These are phyloP conservation scores for Plicaturopsis crispa DNA, from an alignment of 768 basidiomycete species.

Conservation along the genomic window DNA sequence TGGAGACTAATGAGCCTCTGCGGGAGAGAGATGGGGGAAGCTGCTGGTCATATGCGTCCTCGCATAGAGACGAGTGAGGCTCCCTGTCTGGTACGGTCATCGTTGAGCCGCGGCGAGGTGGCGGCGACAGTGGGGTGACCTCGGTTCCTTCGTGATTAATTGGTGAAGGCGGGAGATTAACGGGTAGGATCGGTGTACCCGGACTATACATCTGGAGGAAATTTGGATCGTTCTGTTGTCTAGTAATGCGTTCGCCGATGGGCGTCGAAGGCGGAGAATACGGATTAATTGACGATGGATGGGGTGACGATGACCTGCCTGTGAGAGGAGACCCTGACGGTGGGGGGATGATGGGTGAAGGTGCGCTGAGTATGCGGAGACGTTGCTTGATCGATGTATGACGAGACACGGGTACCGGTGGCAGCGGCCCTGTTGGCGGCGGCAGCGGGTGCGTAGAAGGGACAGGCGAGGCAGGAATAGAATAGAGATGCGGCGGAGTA, in stretches of 20 bases:
- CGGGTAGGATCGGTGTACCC: slow-evolving; percentile 14
- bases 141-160: slow-evolving; percentile 21
- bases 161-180: slow-evolving; percentile 20
- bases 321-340: slow-evolving; percentile 9
- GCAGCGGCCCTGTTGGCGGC: slow-evolving; percentile 13
- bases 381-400: slow-evolving; percentile 52
- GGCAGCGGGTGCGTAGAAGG: slow-evolving; percentile 40
- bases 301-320: slow-evolving; percentile 4
- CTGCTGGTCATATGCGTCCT: too few species aligned
- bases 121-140: slow-evolving; percentile 50
- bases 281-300: slow-evolving; percentile 7
- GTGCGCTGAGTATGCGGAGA: slow-evolving; percentile 57
- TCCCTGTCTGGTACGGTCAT: slow-evolving; percentile 16
- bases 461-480: slow-evolving; percentile 40
- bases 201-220: slow-evolving; percentile 53
- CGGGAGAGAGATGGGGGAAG: too few species aligned
- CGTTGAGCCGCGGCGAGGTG: slow-evolving; percentile 53
- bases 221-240: slow-evolving; percentile 44
- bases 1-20: too few species aligned
- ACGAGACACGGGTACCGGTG: slow-evolving; percentile 17
- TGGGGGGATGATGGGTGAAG: slow-evolving; percentile 19
- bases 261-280: slow-evolving; percentile 35
- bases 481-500: slow-evolving; percentile 20
- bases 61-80: too few species aligned
- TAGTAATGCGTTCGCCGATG: slow-evolving; percentile 59